Evolutionary conservation across 306 rosid genomes (phyloP).

Genomic region (Erythrophleum fordii): DNA sequence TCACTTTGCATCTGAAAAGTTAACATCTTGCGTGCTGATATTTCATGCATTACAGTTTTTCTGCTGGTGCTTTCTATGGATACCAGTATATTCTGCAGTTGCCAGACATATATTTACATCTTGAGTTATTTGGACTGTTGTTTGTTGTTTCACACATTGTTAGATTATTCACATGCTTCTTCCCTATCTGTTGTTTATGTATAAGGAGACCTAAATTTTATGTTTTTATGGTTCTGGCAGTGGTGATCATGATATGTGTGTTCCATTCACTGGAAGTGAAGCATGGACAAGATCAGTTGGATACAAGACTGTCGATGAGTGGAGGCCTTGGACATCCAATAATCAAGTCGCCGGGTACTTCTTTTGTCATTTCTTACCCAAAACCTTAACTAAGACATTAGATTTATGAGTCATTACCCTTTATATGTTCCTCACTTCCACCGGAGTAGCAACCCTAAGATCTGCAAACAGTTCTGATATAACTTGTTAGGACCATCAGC

Average conservation of each 20-base stretch:
- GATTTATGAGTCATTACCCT: no score
- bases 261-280: constrained; percentile 84
- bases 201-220: neutral
- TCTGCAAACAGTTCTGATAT: no score
- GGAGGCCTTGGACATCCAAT: constrained; percentile 91
- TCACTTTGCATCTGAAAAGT: neutral
- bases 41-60: neutral
- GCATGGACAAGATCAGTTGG: constrained; percentile 91
- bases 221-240: constrained; percentile 45
- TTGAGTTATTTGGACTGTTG: neutral
- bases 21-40: neutral
- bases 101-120: neutral
- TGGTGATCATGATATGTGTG: constrained; percentile 97
- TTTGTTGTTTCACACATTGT: neutral
- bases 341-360: constrained; percentile 83
- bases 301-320: constrained; percentile 72
- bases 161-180: constrained; percentile 1
- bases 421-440: neutral
- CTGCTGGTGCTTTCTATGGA: neutral
- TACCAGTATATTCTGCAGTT: neutral
- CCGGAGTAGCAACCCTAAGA: neutral
- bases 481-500: neutral
- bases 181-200: neutral
- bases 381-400: no score
- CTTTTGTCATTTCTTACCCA: constrained; percentile 4